A percentile compares a stretch with the other conserved stretches of the same genome.
Evolutionary conservation across 129 eudicot species (phyloP).

Genomic region (Arctium minus): DNA sequence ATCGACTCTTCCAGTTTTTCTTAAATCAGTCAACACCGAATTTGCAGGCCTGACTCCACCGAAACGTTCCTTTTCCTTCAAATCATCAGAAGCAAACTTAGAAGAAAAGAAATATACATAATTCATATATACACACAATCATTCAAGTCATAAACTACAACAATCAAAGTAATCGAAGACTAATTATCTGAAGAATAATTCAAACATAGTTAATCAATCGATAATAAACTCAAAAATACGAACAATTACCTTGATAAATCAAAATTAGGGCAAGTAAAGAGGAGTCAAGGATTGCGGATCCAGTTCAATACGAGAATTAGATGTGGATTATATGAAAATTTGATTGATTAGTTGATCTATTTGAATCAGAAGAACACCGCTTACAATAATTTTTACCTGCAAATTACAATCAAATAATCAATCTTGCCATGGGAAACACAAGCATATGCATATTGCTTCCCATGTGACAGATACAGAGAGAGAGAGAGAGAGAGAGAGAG

Average conservation of each 20-base stretch:
- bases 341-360: slow-evolving; percentile 10
- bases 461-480: slow-evolving; percentile 8
- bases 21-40: slow-evolving; percentile 4
- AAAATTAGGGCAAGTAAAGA: slow-evolving; percentile 18
- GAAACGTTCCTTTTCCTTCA: slow-evolving; percentile 22
- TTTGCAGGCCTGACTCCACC: slow-evolving; percentile 21
- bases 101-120: neutral
- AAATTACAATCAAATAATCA: neutral
- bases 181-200: neutral
- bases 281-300: neutral
- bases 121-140: neutral
- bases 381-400: slow-evolving; percentile 1
- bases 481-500: neutral
- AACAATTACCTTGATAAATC: slow-evolving; percentile 6
- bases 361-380: neutral
- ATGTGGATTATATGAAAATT: neutral
- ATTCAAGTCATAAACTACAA: slow-evolving; percentile 4
- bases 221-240: neutral
- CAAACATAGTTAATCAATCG: neutral
- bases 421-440: slow-evolving; percentile 12
- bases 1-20: slow-evolving; percentile 32
- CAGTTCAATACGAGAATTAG: neutral
- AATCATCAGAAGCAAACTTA: slow-evolving; percentile 14
- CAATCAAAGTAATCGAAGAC: neutral
- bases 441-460: slow-evolving; percentile 9